These are phyloP conservation scores for Aspergillus sp. DNA, from an alignment of 2,329 filamentous ascomycete genomes.

Conservation along the genomic window DNA sequence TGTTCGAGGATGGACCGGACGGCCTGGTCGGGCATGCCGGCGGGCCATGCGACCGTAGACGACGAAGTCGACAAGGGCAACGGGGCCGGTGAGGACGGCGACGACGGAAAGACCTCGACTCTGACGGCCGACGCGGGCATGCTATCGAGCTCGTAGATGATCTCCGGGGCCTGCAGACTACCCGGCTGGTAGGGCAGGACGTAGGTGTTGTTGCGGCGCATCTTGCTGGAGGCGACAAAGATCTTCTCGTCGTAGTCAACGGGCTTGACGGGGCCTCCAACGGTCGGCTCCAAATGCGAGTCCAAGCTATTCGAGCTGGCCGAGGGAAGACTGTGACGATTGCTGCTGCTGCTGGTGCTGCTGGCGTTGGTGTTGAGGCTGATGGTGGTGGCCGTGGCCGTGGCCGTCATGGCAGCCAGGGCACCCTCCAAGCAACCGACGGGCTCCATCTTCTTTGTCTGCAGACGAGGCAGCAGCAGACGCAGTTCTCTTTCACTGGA, in stretches of 20 bases:
- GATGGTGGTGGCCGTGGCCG: neutral
- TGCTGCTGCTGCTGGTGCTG: no score
- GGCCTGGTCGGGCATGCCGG: conserved; percentile 40
- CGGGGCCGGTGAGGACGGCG: no score
- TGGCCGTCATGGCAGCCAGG: neutral
- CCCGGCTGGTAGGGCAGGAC: conserved; percentile 15
- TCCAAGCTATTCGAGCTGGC: neutral
- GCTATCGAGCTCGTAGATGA: conserved; percentile 27
- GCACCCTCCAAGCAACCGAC: neutral
- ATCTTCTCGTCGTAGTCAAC: conserved; percentile 15
- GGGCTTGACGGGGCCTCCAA: neutral
- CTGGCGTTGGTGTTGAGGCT: neutral
- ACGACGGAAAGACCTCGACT: neutral
- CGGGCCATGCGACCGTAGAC: neutral
- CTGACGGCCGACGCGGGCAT: conserved; percentile 15
- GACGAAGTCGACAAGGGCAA: neutral
- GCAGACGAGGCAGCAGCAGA: conserved; percentile 17
- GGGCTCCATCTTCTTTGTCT: conserved; percentile 11
- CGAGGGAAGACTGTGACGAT: no score
- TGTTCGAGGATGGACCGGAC: conserved; percentile 45
- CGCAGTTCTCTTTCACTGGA: conserved; percentile 17
- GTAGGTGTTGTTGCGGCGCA: conserved; percentile 8
- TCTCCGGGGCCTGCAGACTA: conserved; percentile 13
- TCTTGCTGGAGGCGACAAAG: conserved; percentile 14
- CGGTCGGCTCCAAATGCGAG: neutral